phyloP scores from a whole-genome alignment of 441 rosid species.

The Pelargonium citronellum region DNA sequence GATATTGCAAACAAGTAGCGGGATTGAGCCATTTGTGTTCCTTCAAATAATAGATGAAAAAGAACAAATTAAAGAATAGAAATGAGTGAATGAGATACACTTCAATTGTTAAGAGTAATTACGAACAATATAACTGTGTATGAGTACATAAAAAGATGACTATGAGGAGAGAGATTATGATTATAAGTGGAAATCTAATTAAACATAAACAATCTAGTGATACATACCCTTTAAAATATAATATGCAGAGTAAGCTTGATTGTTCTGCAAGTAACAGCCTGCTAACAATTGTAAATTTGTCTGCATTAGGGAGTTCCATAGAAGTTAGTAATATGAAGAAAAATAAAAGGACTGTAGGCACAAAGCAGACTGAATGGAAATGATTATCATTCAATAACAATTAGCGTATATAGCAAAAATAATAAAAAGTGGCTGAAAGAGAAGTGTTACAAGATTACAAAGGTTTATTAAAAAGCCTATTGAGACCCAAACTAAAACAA shows the following conservation, averaged over 20 bases:
- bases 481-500: background rate
- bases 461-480: background rate
- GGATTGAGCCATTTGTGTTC: slow-evolving; percentile 83
- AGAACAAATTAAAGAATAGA: slow-evolving; percentile 18
- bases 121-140: background rate
- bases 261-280: slow-evolving; percentile 77
- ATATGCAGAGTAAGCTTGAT: slow-evolving; percentile 86
- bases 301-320: slow-evolving; percentile 30
- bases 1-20: slow-evolving; percentile 96
- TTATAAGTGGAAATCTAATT: slow-evolving; percentile 13
- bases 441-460: background rate
- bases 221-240: slow-evolving; percentile 71
- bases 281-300: slow-evolving; percentile 79
- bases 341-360: background rate
- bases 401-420: background rate
- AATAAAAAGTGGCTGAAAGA: background rate
- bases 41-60: slow-evolving; percentile 41
- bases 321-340: slow-evolving; percentile 7
- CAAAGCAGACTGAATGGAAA: background rate
- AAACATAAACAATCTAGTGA: slow-evolving; percentile 11
- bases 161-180: background rate
- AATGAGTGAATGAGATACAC: slow-evolving; percentile 23
- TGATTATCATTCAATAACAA: background rate
- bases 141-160: background rate
- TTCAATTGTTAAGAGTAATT: background rate